Conservation (phyloP, 257 asterid species). For the Leptodermis oblonga region DNA sequence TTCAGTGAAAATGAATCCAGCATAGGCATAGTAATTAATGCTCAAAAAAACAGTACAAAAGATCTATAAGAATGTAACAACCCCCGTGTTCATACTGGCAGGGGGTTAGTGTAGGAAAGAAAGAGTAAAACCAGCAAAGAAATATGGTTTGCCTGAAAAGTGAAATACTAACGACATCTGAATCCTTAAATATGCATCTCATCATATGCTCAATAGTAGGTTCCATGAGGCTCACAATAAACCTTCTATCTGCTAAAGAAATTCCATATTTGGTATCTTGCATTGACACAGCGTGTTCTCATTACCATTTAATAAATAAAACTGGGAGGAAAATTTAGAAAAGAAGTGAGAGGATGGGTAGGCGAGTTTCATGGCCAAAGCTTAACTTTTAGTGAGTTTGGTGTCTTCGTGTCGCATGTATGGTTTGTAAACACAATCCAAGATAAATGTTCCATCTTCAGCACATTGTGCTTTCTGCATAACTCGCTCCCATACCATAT, state of each 20-base stretch:
- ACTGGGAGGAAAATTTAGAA: background rate
- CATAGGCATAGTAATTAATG: background rate
- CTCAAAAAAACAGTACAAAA: background rate
- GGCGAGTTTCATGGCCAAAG: background rate
- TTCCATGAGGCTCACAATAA: slow-evolving; percentile 53
- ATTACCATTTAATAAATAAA: slow-evolving; percentile 22
- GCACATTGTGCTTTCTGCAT: slow-evolving; percentile 52
- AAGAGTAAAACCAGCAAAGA: no score
- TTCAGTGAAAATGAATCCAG: slow-evolving; percentile 8
- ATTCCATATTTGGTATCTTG: slow-evolving; percentile 32
- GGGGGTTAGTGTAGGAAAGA: no score
- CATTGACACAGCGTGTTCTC: slow-evolving; percentile 26
- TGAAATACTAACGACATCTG: slow-evolving; percentile 49
- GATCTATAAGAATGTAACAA: no score
- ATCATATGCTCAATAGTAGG: slow-evolving; percentile 66
- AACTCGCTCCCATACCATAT: slow-evolving; percentile 78
- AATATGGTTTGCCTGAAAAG: slow-evolving; percentile 14
- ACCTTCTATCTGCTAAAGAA: slow-evolving; percentile 41
- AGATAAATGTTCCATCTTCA: slow-evolving; percentile 39
- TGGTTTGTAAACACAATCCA: background rate
- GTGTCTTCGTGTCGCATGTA: background rate
- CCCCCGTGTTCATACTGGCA: no score
- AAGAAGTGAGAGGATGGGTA: background rate
- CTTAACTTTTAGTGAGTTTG: background rate
- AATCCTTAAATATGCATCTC: slow-evolving; percentile 59